A percentile compares a stretch with the other conserved stretches of the same genome.
phyloP scores from a whole-genome alignment of 2,329 filamentous ascomycete genomes.

The Monosporascus sp. region DNA sequence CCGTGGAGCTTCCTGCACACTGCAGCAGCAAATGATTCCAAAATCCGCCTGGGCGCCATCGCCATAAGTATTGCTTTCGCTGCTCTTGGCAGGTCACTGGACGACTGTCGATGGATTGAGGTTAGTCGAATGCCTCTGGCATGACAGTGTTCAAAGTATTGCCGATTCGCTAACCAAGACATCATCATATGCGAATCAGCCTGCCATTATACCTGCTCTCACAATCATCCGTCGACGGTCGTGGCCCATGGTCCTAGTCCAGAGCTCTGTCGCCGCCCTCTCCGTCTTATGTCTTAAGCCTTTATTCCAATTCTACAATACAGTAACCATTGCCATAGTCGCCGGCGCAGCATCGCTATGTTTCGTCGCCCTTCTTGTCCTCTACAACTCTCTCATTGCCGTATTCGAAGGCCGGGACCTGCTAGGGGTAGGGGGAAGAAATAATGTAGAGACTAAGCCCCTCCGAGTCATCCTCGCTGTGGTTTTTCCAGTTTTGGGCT shows the following conservation, averaged over 20 bases:
- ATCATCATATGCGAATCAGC: background rate
- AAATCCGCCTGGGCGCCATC: background rate
- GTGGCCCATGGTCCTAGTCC: background rate
- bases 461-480: background rate
- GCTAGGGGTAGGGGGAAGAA: background rate
- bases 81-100: background rate
- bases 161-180: background rate
- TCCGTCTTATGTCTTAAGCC: background rate
- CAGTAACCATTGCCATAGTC: background rate
- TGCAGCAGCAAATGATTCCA: background rate
- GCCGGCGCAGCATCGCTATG: background rate
- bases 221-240: background rate
- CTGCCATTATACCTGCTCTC: background rate
- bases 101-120: background rate
- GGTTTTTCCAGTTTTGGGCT: background rate
- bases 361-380: background rate
- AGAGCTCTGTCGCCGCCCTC: background rate
- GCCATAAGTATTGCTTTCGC: background rate
- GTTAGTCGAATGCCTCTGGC: background rate
- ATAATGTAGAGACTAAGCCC: background rate
- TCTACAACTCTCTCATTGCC: background rate
- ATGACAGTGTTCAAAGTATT: background rate
- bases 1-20: background rate
- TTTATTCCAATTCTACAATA: background rate
- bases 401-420: background rate